Evolutionary conservation across 2,329 filamentous ascomycete species (phyloP), one percentile per base, ranked within the genome.

Genomic region (Colletotrichum eleusines): DNA sequence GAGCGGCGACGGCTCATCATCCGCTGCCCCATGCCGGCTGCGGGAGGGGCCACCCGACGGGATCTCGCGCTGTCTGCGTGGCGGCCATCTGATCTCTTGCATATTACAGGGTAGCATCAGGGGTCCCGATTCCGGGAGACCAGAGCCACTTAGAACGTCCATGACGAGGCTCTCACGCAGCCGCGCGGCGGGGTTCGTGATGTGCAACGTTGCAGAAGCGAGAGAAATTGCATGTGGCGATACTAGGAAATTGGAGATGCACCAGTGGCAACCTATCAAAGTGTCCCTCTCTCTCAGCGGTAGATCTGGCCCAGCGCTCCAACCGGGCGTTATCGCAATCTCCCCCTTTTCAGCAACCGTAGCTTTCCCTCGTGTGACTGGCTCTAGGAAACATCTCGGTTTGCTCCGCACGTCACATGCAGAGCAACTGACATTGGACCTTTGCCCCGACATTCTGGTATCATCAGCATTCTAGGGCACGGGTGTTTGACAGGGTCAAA

Each of bases 21-120:
- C 68, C 63, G 57, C 42, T 28, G 50, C 50, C 7, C 23, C 57
- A 51, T 16, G 38, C 14, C 42, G 26, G 28, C 28, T 53, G 26
- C 67, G n/a, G 28, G 26, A 57, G 38, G 23, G 40, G 23, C n/a
- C 48, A 40, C 33, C 33, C 14, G 23, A 40, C n/a, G 50, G n/a
- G 28, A 1, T 20, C 38, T 20, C 6, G 2, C 7, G 11, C 14
- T 31, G 35, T 7, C 18, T 46, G 54, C 42, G 48, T 48, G 31
- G 55, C 55, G 42, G 67, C 67, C 67, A 66, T 70, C 55, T 70
- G 67, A 70, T 70, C 48, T 14, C 55, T 26, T 66, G 67, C 67
- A 66, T 70, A 66, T 70, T 61, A 23, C 42, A 57, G 33, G 53
- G 48, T 70, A 23, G 55, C 42, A 61, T 66, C 16, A 3, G 62